A percentile compares a stretch with the other conserved stretches of the same genome.
Conservation (phyloP, 768 basidiomycete genomes). For the Pisolithus sp. region DNA sequence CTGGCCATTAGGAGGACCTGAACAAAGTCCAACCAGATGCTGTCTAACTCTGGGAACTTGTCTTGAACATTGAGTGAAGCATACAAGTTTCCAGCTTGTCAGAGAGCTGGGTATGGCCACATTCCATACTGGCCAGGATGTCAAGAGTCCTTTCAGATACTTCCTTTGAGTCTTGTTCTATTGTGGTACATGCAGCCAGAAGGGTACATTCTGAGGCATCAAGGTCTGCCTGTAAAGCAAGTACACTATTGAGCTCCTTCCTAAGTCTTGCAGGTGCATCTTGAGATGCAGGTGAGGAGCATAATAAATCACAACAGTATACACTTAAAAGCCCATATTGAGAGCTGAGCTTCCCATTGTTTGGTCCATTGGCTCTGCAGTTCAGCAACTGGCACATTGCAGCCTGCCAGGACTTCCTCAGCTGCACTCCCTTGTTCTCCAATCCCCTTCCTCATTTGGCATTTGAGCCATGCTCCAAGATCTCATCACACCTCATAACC, state of each 20-base stretch:
- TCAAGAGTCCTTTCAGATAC: slow-evolving; percentile 2
- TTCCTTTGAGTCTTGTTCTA: slow-evolving; percentile 2
- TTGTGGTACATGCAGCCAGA: background rate
- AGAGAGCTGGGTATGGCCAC: slow-evolving; percentile 15
- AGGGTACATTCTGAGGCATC: slow-evolving; percentile 21
- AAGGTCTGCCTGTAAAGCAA: slow-evolving; percentile 26
- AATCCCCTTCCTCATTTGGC: slow-evolving; percentile 14
- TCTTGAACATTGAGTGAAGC: slow-evolving; percentile 29
- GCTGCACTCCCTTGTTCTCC: slow-evolving; percentile 3
- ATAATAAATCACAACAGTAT: no score
- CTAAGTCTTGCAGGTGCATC: slow-evolving; percentile 23
- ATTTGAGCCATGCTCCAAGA: slow-evolving; percentile 29
- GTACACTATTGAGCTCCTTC: slow-evolving; percentile 25
- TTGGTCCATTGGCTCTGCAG: slow-evolving; percentile 1
- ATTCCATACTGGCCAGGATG: slow-evolving; percentile 17
- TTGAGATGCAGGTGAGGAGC: slow-evolving; percentile 16
- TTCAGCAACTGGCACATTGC: background rate
- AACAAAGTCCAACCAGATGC: slow-evolving; percentile 25
- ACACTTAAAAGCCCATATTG: slow-evolving; percentile 1
- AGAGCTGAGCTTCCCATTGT: slow-evolving; percentile 3
- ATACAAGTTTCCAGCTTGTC: slow-evolving; percentile 28
- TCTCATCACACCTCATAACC: slow-evolving; percentile 19
- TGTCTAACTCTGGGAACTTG: slow-evolving; percentile 27
- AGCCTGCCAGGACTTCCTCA: background rate
- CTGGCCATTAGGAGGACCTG: slow-evolving; percentile 27